Conservation (phyloP, 148 eudicot species). For the Rhododendron kiyosumense region DNA sequence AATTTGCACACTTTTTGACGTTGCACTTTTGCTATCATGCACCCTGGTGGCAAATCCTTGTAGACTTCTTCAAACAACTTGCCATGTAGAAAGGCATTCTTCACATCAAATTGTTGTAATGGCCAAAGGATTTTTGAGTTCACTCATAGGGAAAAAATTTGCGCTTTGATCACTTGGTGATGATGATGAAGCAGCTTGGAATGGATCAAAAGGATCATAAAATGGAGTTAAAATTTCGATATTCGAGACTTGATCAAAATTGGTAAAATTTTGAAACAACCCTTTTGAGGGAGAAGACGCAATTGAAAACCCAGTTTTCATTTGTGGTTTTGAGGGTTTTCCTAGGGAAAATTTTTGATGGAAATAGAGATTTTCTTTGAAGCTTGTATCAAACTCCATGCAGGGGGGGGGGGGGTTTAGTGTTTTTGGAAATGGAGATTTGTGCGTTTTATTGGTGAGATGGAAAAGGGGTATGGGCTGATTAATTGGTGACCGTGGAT, state of each 20-base stretch:
- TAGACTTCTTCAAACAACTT: too few relatives aligned
- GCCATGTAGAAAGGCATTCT: too few relatives aligned
- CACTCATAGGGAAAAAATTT: background rate
- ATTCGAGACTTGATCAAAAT: background rate
- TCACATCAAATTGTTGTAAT: too few relatives aligned
- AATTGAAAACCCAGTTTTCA: background rate
- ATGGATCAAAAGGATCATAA: slow-evolving; percentile 1
- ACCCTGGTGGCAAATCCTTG: too few relatives aligned
- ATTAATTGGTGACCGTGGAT: background rate
- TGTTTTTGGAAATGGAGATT: background rate
- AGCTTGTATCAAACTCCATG: background rate
- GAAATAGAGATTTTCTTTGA: background rate
- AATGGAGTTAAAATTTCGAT: background rate
- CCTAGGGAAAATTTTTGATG: background rate
- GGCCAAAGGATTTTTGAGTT: background rate
- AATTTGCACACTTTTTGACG: too few relatives aligned
- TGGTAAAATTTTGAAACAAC: background rate
- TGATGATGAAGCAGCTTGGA: background rate
- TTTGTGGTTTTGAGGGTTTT: background rate
- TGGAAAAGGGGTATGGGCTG: background rate
- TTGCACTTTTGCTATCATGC: too few relatives aligned
- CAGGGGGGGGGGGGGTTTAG: too few relatives aligned
- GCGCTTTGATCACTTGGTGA: background rate
- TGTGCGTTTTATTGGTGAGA: background rate
- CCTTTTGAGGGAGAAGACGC: background rate